A percentile compares a stretch with the other conserved stretches of the same genome.
Evolutionary conservation across 805 yeast species (phyloP).

Genomic region (Candida arabinofermentans): DNA sequence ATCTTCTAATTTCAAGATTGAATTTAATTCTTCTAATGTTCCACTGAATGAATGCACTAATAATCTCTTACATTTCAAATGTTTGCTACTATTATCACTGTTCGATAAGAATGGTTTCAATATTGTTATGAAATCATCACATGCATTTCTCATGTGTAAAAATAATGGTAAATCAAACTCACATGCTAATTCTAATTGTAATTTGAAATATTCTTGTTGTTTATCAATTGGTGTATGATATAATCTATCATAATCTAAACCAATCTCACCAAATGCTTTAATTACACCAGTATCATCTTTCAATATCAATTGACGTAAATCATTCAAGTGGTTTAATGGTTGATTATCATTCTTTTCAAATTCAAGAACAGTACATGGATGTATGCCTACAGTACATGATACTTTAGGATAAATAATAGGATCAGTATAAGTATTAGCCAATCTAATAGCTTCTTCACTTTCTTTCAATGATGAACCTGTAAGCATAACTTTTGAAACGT

Average conservation of each 20-base stretch:
- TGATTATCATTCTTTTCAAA: constrained; percentile 30
- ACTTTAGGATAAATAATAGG: constrained; percentile 30
- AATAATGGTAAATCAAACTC: constrained; percentile 71
- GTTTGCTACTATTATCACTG: constrained; percentile 29
- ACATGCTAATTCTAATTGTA: constrained; percentile 66
- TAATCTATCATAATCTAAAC: constrained; percentile 89
- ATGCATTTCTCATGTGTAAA: constrained; percentile 84
- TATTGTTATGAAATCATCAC: constrained; percentile 68
- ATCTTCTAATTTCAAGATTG: constrained; percentile 29
- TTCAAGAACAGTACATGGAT: constrained; percentile 82
- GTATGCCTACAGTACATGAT: constrained; percentile 85
- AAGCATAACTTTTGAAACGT: constrained; percentile 67
- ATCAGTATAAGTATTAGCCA: constrained; percentile 36
- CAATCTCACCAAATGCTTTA: constrained; percentile 91
- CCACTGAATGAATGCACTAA: constrained; percentile 97
- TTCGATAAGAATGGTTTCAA: constrained; percentile 57
- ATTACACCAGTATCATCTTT: constrained; percentile 52
- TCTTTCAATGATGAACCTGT: constrained; percentile 81
- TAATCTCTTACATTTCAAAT: constrained; percentile 45
- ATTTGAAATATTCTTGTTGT: constrained; percentile 64
- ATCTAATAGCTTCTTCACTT: constrained; percentile 53
- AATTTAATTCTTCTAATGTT: constrained; percentile 53
- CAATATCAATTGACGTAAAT: constrained; percentile 46
- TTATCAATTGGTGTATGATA: constrained; percentile 65
- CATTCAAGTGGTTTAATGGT: constrained; percentile 39